These are phyloP conservation scores for Hypomyces perniciosus DNA, from an alignment of 2,329 filamentous ascomycete species.

Conservation along the genomic window DNA sequence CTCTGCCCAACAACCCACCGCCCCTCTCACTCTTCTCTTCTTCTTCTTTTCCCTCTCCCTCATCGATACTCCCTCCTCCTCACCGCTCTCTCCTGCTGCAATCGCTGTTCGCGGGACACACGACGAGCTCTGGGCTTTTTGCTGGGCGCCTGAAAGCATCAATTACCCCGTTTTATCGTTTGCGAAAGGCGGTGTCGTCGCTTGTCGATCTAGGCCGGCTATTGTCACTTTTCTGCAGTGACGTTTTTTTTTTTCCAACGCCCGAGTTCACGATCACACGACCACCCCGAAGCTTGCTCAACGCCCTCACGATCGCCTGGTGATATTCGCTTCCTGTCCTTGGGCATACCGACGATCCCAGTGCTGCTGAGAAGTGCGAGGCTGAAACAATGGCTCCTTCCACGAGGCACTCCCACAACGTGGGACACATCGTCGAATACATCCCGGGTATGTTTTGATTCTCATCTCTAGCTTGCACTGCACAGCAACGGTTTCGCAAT, in stretches of 20 bases:
- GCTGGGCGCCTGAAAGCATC: too few relatives aligned
- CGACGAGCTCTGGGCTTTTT: too few relatives aligned
- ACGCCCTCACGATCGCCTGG: too few relatives aligned
- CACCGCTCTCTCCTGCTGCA: not conserved
- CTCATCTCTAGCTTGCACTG: not conserved
- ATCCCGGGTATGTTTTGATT: slow-evolving; percentile 67
- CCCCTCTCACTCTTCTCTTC: not conserved
- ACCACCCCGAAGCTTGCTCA: not conserved
- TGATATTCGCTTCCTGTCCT: too few relatives aligned
- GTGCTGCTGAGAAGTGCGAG: not conserved
- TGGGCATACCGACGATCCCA: not conserved
- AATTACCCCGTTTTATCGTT: not conserved
- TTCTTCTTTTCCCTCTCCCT: slow-evolving; percentile 1
- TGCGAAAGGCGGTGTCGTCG: not conserved
- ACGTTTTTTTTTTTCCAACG: not conserved
- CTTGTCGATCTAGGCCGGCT: not conserved
- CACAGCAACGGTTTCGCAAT: not conserved
- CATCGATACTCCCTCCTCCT: slow-evolving; percentile 6
- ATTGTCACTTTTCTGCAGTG: not conserved
- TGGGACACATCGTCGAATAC: slow-evolving; percentile 91
- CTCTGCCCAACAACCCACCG: not conserved
- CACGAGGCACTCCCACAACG: slow-evolving; percentile 47
- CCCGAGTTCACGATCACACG: not conserved
- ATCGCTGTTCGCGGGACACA: too few relatives aligned
- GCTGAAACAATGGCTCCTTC: slow-evolving; percentile 43